Base-by-base conservation (phyloP, 495 filamentous ascomycete genomes). In the Hypomontagnella submonticulosa region DNA sequence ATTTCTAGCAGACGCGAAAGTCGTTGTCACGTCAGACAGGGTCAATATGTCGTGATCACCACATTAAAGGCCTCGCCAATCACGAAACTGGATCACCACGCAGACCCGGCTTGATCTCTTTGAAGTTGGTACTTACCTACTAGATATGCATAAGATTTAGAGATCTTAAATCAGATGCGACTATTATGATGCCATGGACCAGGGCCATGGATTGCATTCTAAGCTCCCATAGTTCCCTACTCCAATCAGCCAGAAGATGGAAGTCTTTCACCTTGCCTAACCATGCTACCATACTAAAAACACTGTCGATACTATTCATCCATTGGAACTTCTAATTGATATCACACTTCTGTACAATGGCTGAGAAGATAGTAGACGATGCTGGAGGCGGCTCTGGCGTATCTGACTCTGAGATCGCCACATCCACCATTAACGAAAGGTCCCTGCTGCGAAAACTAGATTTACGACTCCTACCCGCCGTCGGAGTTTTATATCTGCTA, bases 401-500 rank as follows among this genome's bases (percentile, higher is more conserved):
- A 10, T 72, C 75, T 40, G 72, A 69, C 32, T 71, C 65, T 13
- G 66, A 75, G 49, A 57, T 48, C 4, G 67, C 66, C 41, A 61
- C 44, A 1, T 54, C 66, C 12, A 69, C 61, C 0, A 80, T 88
- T 52, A 84, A 89, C 43, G 89, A 92, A 75, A 84, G 81, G 46
- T 75, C 82, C 0, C 66, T 92, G 15, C 71, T 92, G 4, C 78
- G 88, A 19, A 92, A 89, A 68, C 71, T 92, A 3, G 90, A 92
- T 69, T 68, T 76, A 46, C 78, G 80, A 37, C 75, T 92, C 1
- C 72, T 93, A 0, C 90, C 90, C 4, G 85, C 87, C 0, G 77
- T 92, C 20, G 88, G 87, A 0, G 70, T 92, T 1, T 72, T 93
- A 15, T 93, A 91, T 68, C 76, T 92, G 12, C 74, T 92, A 4